These are phyloP conservation scores for Hygrophoropsis aurantiaca DNA, from an alignment of 768 basidiomycete genomes.

Conservation along the genomic window DNA sequence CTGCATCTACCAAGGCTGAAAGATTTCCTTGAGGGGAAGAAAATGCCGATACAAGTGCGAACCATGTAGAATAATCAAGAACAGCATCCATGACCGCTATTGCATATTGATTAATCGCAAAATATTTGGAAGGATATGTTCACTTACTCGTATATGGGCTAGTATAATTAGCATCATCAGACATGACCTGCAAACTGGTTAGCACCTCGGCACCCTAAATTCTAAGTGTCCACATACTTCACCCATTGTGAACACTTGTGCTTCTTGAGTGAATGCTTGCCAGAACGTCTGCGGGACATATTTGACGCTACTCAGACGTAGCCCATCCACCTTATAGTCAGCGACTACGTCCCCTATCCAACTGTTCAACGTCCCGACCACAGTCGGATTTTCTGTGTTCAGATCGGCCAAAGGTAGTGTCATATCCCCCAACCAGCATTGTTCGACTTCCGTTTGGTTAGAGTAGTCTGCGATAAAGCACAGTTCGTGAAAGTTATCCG, in stretches of 20 bases:
- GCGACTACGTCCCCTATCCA: slow-evolving; percentile 50
- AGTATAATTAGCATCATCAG: slow-evolving; percentile 40
- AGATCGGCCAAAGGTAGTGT: slow-evolving; percentile 56
- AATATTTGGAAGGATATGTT: not conserved
- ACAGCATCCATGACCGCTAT: slow-evolving; percentile 43
- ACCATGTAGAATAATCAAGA: slow-evolving; percentile 52
- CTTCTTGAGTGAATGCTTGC: slow-evolving; percentile 46
- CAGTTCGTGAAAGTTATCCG: slow-evolving; percentile 38
- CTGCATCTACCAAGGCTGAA: slow-evolving; percentile 24
- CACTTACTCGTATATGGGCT: slow-evolving; percentile 41
- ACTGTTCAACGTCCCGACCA: slow-evolving; percentile 42
- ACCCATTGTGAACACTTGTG: slow-evolving; percentile 54
- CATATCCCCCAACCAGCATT: slow-evolving; percentile 61
- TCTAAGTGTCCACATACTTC: slow-evolving; percentile 44
- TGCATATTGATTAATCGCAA: not conserved
- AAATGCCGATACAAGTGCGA: slow-evolving; percentile 42
- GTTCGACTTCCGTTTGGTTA: slow-evolving; percentile 50
- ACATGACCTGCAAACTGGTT: slow-evolving; percentile 34
- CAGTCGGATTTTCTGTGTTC: slow-evolving; percentile 49
- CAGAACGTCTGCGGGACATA: slow-evolving; percentile 56
- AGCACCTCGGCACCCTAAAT: slow-evolving; percentile 34
- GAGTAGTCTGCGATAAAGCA: slow-evolving; percentile 43
- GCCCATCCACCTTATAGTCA: slow-evolving; percentile 51
- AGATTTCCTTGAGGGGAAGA: slow-evolving; percentile 32
- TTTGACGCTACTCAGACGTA: slow-evolving; percentile 62